phyloP scores from a whole-genome alignment of 2,329 filamentous ascomycete genomes.

The Herpomyces periplanetae region DNA sequence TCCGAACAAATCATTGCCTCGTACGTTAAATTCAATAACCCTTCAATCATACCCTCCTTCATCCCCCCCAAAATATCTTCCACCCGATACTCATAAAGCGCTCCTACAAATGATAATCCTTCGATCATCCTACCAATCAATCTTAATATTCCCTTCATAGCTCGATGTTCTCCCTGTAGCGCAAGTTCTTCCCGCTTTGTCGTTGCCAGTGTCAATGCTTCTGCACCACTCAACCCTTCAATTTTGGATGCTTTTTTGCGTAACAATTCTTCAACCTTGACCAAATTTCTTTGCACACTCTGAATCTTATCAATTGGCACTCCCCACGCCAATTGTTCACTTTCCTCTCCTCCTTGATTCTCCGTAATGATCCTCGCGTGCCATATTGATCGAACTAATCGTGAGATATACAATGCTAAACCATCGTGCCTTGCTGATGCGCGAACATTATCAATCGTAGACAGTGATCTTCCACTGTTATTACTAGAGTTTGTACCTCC shows the following conservation, averaged over 20 bases:
- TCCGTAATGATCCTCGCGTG: conserved; percentile 28
- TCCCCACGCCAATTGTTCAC: conserved; percentile 21
- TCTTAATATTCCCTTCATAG: conserved; percentile 44
- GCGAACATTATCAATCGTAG: conserved; percentile 39
- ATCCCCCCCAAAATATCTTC: conserved; percentile 49
- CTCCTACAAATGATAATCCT: conserved; percentile 75
- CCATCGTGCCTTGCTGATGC: conserved; percentile 68
- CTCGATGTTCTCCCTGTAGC: conserved; percentile 69
- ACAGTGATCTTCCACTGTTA: conserved; percentile 16
- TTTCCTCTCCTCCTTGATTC: conserved; percentile 14
- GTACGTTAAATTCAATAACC: conserved; percentile 39
- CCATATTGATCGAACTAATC: conserved; percentile 67
- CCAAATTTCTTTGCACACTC: conserved; percentile 37
- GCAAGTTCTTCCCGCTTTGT: conserved; percentile 69
- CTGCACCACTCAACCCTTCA: conserved; percentile 63
- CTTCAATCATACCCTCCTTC: conserved; percentile 23
- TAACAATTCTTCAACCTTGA: conserved; percentile 40
- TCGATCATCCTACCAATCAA: conserved; percentile 71
- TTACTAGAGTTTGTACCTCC: no score
- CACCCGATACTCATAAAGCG: conserved; percentile 71
- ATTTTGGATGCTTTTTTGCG: conserved; percentile 62
- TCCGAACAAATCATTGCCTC: conserved; percentile 46
- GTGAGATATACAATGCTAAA: conserved; percentile 46
- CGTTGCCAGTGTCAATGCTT: conserved; percentile 32
- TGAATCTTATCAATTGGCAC: conserved; percentile 26